These are phyloP conservation scores for Trichosporon sp. DNA, from an alignment of 1,284 basidiomycete species.

Conservation along the genomic window DNA sequence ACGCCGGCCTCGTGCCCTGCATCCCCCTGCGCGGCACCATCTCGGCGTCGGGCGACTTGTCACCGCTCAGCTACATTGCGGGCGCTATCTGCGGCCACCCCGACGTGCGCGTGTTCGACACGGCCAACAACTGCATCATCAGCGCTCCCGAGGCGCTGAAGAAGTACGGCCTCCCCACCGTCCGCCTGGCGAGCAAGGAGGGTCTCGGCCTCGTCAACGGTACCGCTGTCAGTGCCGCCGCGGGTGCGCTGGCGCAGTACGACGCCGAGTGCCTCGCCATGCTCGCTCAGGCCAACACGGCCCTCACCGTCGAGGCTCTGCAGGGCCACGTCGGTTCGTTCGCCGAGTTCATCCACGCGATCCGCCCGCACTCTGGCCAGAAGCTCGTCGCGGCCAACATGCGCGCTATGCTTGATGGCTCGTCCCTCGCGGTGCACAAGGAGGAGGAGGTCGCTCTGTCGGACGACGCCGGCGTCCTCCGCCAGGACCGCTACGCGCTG, in stretches of 20 bases:
- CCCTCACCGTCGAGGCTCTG: slow-evolving; percentile 18
- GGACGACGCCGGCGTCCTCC: slow-evolving; percentile 17
- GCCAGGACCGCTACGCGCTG: slow-evolving; percentile 22
- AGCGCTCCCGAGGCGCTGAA: slow-evolving; percentile 13
- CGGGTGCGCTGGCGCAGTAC: slow-evolving; percentile 18
- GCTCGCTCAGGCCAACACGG: slow-evolving; percentile 18
- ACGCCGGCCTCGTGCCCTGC: slow-evolving; percentile 19
- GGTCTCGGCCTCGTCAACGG: slow-evolving; percentile 21
- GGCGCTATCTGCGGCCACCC: slow-evolving; percentile 21
- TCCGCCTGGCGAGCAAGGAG: slow-evolving; percentile 17
- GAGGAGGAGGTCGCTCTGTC: slow-evolving; percentile 13
- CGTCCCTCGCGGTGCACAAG: slow-evolving; percentile 16
- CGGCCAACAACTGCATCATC: background rate
- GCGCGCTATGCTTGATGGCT: slow-evolving; percentile 15
- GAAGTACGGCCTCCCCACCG: slow-evolving; percentile 16
- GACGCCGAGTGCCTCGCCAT: slow-evolving; percentile 22
- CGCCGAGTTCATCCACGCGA: slow-evolving; percentile 18
- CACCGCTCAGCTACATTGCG: slow-evolving; percentile 18
- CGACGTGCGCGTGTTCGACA: slow-evolving; percentile 22
- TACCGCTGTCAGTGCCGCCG: slow-evolving; percentile 18
- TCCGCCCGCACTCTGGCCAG: slow-evolving; percentile 20
- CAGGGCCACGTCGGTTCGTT: slow-evolving; percentile 19
- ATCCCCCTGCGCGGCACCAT: slow-evolving; percentile 21
- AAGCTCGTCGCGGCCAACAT: slow-evolving; percentile 16
- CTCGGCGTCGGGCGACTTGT: slow-evolving; percentile 18